Evolutionary conservation across 768 basidiomycete genomes (phyloP).

Genomic region (Psilocybe sp.): DNA sequence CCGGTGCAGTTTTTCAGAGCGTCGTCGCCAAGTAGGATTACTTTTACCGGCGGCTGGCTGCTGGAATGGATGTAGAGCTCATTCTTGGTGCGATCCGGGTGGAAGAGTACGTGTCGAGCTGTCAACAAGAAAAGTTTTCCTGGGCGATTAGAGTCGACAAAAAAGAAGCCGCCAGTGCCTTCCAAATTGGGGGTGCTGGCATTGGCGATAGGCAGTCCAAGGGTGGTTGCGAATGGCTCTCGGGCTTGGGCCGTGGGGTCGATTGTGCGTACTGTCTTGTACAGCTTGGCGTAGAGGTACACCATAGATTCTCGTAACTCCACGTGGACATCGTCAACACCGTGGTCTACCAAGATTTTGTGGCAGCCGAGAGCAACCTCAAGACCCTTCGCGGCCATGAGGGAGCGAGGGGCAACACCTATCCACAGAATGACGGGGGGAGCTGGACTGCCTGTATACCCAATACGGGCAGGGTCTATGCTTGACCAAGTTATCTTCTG

Average conservation of each 20-base stretch:
- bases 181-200: constrained; percentile 16
- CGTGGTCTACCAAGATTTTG: constrained; percentile 17
- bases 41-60: constrained; percentile 15
- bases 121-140: constrained; percentile 25
- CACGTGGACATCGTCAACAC: constrained; percentile 29
- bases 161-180: constrained; percentile 32
- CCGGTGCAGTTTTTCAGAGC: constrained; percentile 12
- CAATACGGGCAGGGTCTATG: constrained; percentile 26
- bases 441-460: constrained; percentile 11
- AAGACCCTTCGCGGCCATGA: constrained; percentile 23
- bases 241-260: constrained; percentile 16
- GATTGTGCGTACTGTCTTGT: constrained; percentile 10
- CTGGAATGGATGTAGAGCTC: constrained; percentile 12
- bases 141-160: constrained; percentile 17
- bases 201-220: constrained; percentile 26
- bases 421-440: constrained; percentile 27
- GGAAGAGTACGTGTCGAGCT: constrained; percentile 23
- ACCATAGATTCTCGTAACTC: constrained; percentile 27
- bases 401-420: constrained; percentile 27
- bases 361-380: constrained; percentile 20
- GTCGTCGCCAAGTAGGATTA: constrained; percentile 22
- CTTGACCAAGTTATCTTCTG: constrained; percentile 24
- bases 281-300: constrained; percentile 12
- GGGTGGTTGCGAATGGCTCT: constrained; percentile 25
- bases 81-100: constrained; percentile 15